phyloP scores from a whole-genome alignment of 805 yeast genomes.

The Yarrowia divulgata region DNA sequence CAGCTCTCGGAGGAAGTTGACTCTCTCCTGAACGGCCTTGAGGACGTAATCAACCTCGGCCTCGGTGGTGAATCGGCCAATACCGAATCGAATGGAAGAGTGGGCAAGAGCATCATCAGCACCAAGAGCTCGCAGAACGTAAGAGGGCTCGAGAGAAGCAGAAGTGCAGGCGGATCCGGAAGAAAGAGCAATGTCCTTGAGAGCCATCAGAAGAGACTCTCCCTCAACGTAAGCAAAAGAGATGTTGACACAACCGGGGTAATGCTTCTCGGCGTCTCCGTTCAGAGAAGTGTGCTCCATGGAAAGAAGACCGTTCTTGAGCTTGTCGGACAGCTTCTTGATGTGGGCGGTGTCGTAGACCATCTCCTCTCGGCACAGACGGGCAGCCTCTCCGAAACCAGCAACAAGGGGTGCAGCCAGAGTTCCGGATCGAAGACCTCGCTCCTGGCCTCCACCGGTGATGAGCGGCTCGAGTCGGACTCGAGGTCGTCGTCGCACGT shows the following conservation, averaged over 20 bases:
- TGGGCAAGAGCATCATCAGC: slow-evolving; percentile 98
- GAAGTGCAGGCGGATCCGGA: slow-evolving; percentile 99
- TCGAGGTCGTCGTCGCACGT: slow-evolving; percentile 96
- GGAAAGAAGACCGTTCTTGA: slow-evolving; percentile 72
- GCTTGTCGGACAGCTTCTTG: slow-evolving; percentile 70
- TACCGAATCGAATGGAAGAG: slow-evolving; percentile 96
- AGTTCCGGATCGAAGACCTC: slow-evolving; percentile 97
- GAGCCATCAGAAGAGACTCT: slow-evolving; percentile 95
- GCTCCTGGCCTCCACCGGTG: slow-evolving; percentile 98
- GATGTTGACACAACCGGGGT: slow-evolving; percentile 94
- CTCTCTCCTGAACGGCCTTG: slow-evolving; percentile 86
- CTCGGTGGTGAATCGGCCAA: slow-evolving; percentile 96
- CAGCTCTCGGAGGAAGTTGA: slow-evolving; percentile 86
- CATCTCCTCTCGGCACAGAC: slow-evolving; percentile 77
- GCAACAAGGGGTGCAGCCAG: slow-evolving; percentile 95
- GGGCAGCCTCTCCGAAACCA: slow-evolving; percentile 97
- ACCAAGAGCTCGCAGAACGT: slow-evolving; percentile 94
- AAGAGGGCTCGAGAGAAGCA: slow-evolving; percentile 96
- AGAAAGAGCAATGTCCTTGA: slow-evolving; percentile 93
- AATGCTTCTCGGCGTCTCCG: slow-evolving; percentile 77
- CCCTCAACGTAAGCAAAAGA: slow-evolving; percentile 98
- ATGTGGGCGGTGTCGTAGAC: slow-evolving; percentile 77
- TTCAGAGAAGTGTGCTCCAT: slow-evolving; percentile 90
- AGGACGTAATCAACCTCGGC: slow-evolving; percentile 94
- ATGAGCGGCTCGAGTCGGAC: slow-evolving; percentile 94